Evolutionary conservation across 2,329 filamentous ascomycete genomes (phyloP).

Genomic region (Cercospora berteroae): DNA sequence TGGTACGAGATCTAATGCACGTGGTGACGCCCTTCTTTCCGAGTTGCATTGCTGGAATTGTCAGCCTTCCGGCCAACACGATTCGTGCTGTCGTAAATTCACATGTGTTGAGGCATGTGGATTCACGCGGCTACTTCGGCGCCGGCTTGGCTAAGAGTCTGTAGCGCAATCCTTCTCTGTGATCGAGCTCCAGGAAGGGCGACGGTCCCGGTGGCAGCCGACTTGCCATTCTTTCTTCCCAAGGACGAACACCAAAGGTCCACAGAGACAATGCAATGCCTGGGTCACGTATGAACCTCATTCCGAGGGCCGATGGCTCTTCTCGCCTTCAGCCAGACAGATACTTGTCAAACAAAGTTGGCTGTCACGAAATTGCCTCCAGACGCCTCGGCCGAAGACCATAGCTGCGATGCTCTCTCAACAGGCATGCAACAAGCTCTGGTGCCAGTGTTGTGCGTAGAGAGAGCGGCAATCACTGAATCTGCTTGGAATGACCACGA

Average conservation of each 20-base stretch:
- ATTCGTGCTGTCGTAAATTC: not conserved
- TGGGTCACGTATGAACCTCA: not conserved
- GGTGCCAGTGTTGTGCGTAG: not conserved
- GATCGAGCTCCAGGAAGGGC: not conserved
- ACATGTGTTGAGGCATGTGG: slow-evolving; percentile 2
- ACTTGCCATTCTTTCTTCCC: not conserved
- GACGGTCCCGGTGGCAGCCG: not conserved
- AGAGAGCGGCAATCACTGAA: not conserved
- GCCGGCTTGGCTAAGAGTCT: not conserved
- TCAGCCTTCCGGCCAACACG: not conserved
- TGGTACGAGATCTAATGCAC: not conserved
- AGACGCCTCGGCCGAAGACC: not conserved
- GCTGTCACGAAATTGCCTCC: not conserved
- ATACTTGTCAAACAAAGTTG: not conserved
- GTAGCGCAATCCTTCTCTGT: not conserved
- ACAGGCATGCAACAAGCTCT: not conserved
- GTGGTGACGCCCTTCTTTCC: not conserved
- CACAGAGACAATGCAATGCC: not conserved
- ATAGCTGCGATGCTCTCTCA: not conserved
- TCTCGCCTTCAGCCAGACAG: not conserved
- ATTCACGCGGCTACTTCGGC: not conserved
- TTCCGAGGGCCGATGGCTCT: not conserved
- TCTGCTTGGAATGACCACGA: not conserved
- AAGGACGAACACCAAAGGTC: not conserved
- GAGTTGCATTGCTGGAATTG: not conserved